Evolutionary conservation across 129 eudicot genomes (phyloP).

Genomic region (Artemisia argyi): DNA sequence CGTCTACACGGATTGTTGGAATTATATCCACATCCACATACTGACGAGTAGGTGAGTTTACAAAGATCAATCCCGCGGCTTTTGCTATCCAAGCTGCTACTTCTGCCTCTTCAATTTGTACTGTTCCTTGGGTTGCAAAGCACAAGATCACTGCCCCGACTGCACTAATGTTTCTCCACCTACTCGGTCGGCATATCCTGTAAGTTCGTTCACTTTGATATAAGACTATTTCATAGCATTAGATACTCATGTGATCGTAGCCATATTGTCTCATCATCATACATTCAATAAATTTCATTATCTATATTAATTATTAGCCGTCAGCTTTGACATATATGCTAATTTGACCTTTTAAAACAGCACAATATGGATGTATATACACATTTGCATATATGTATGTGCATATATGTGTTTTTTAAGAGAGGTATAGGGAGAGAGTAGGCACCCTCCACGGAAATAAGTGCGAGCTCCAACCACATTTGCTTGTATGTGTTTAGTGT

Average conservation of each 20-base stretch:
- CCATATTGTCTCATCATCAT: no score
- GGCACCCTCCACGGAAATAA: conserved; percentile 54
- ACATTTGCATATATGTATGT: no score
- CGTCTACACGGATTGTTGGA: conserved; percentile 58
- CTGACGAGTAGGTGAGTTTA: conserved; percentile 53
- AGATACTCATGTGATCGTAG: not conserved
- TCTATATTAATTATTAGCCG: no score
- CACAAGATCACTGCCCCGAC: conserved; percentile 48
- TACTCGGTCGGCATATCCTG: conserved; percentile 44
- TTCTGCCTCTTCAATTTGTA: conserved; percentile 41
- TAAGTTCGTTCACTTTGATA: conserved; percentile 4
- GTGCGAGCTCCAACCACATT: conserved; percentile 40
- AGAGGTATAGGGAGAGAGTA: conserved; percentile 19
- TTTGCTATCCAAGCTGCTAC: conserved; percentile 40
- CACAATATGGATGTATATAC: no score
- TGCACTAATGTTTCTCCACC: conserved; percentile 37
- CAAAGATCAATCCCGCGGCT: conserved; percentile 62
- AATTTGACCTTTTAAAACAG: no score
- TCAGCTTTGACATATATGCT: no score
- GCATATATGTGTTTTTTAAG: not conserved
- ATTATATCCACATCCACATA: conserved; percentile 48
- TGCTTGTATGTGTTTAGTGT: conserved; percentile 39
- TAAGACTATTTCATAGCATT: no score
- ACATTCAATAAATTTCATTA: no score
- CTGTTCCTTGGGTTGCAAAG: conserved; percentile 46